Percentiles rank a stretch among this genome's conserved stretches.
Evolutionary conservation across 768 basidiomycete species (phyloP).

Genomic region (Pisolithus orientalis): DNA sequence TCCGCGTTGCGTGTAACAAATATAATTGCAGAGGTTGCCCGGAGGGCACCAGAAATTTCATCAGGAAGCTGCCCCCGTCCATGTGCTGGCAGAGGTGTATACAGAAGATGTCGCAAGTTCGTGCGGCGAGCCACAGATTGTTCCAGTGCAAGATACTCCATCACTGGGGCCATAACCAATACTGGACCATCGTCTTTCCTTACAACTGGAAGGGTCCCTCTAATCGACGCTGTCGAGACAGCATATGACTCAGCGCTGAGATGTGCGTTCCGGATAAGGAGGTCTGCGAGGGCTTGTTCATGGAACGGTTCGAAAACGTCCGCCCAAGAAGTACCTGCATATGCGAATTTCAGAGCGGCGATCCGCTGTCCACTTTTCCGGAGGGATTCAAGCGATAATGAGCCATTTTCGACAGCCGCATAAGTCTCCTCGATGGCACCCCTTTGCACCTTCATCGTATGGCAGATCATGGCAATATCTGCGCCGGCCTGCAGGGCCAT

Average conservation of each 20-base stretch:
- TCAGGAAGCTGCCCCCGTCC: constrained; percentile 1
- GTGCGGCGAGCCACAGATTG: constrained; percentile 29
- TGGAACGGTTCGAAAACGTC: constrained; percentile 25
- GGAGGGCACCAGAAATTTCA: constrained; percentile 3
- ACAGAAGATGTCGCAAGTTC: constrained; percentile 42
- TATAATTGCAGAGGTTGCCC: constrained; percentile 23
- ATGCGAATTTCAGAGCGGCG: constrained; percentile 41
- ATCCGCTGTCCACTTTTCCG: constrained; percentile 41
- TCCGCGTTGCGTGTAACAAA: constrained; percentile 58
- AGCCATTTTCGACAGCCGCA: constrained; percentile 41
- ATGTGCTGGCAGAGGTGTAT: constrained; percentile 17
- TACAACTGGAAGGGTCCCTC: constrained; percentile 31
- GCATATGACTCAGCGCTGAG: constrained; percentile 46
- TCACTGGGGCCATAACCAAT: constrained; percentile 49
- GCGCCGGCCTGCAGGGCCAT: constrained; percentile 55
- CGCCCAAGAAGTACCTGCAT: constrained; percentile 41
- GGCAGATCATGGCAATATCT: constrained; percentile 73
- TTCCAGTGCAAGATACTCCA: constrained; percentile 43
- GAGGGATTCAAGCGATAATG: constrained; percentile 34
- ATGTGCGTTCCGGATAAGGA: constrained; percentile 34
- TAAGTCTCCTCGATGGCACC: constrained; percentile 49
- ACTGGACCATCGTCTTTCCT: constrained; percentile 29
- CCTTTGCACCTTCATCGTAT: constrained; percentile 47
- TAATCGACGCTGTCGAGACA: constrained; percentile 41
- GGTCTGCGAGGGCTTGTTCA: constrained; percentile 13